Base-by-base conservation (phyloP, 2,329 filamentous ascomycete genomes). In the Hortaea sp. region DNA sequence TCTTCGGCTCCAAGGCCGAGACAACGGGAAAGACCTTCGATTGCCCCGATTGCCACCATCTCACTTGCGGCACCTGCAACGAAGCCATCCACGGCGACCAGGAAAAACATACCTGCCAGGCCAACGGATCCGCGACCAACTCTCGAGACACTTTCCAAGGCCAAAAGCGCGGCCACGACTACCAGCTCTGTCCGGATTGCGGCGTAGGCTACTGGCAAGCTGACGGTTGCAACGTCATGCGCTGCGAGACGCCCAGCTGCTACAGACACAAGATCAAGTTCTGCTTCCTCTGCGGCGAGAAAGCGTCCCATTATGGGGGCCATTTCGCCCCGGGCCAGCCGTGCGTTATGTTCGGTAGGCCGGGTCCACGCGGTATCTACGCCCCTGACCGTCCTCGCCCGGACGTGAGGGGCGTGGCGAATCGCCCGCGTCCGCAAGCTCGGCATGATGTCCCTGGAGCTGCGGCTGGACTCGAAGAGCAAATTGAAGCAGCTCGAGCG, bases 141-240 rank as follows among this genome's bases (percentile, higher is more conserved):
- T n/a, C 11, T 20, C 20, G 20, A 20, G 34, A 31, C 11, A 44
- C 50, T 7, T 50, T 52, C 39, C 31, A 7, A 6, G 48, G 48
- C 4, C 45, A 50, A 1, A 37, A 42, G 41, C 42, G 39, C n/a
- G 50, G 48, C 30, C 42, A 40, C n/a, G 39, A 48, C 35, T 50
- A 31, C 28, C 50, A 52, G 41, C 10, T 41, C 39, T 52, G 50
- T 29, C 45, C 48, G 4, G 46, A 42, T 29, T 50, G 50, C 30
- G 30, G 13, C 11, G 30, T 43, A 10, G 45, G 38, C 6, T 39
- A 46, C 29, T 29, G 48, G 31, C 43, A 50, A 10, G 29, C 20
- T 5, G 50, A 46, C 29, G 48, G 48, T 3, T 52, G 50, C 43
- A 50, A 52, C 13, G 42, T 48, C 41, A 40, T 50, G 11, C 42